These are phyloP conservation scores for Pseudognaphalium luteoalbum DNA, from an alignment of 129 eudicot species.

Conservation along the genomic window DNA sequence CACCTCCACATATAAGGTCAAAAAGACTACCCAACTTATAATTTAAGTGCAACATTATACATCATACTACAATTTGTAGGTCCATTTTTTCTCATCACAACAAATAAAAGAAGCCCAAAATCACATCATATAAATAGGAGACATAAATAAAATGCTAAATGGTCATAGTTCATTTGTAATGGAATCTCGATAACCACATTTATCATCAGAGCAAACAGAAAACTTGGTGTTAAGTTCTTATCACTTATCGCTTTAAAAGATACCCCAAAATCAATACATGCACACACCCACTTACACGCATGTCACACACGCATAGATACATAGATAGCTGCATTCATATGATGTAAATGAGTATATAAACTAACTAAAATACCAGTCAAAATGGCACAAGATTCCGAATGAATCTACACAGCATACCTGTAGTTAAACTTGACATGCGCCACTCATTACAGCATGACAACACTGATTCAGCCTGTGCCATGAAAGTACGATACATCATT, in stretches of 20 bases:
- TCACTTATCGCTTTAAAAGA: background rate
- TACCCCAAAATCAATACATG: background rate
- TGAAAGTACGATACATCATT: background rate
- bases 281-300: background rate
- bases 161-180: background rate
- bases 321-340: background rate
- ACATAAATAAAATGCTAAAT: background rate
- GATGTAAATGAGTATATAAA: background rate
- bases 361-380: slow-evolving; percentile 1
- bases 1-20: background rate
- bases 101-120: background rate
- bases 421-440: slow-evolving; percentile 70
- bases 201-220: background rate
- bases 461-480: slow-evolving; percentile 68
- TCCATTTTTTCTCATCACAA: background rate
- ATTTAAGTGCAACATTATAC: too few species aligned
- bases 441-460: slow-evolving; percentile 74
- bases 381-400: background rate
- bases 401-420: slow-evolving; percentile 47
- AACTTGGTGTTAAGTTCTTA: background rate
- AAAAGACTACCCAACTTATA: slow-evolving; percentile 1
- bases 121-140: background rate
- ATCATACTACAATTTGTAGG: background rate
- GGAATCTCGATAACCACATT: background rate
- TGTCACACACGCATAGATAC: background rate